Evolutionary conservation across 192 early-diverging fungal genomes (phyloP).

Genomic region (Backusella macrospora): DNA sequence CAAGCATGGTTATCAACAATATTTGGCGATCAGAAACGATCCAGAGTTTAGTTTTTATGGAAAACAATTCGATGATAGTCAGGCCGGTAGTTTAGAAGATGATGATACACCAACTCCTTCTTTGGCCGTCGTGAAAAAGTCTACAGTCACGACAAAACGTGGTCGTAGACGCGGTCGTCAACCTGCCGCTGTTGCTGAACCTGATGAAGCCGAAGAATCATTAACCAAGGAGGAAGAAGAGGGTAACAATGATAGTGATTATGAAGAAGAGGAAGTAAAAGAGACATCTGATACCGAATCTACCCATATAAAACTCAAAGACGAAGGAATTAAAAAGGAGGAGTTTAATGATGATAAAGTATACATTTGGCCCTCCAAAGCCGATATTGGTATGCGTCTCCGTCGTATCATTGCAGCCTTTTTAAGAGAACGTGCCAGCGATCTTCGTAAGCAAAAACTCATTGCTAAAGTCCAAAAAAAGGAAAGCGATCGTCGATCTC

Average conservation of each 20-base stretch:
- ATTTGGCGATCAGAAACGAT: slow-evolving; percentile 50
- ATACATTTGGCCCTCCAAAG: slow-evolving; percentile 61
- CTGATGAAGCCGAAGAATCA: neutral
- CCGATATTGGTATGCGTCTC: slow-evolving; percentile 61
- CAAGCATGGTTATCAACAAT: slow-evolving; percentile 73
- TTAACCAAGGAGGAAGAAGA: neutral
- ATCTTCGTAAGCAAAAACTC: slow-evolving; percentile 40
- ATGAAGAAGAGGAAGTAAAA: slow-evolving; percentile 1
- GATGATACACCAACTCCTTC: slow-evolving; percentile 23
- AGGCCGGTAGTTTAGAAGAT: slow-evolving; percentile 37
- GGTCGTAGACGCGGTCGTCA: neutral
- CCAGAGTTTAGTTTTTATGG: slow-evolving; percentile 58
- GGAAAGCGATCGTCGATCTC: slow-evolving; percentile 40
- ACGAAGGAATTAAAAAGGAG: slow-evolving; percentile 16
- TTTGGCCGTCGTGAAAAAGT: neutral
- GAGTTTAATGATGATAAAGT: slow-evolving; percentile 17
- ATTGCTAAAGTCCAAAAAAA: slow-evolving; percentile 45
- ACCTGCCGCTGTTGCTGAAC: neutral
- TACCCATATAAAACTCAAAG: neutral
- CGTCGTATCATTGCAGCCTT: slow-evolving; percentile 58
- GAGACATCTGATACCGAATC: neutral
- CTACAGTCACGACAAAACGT: neutral
- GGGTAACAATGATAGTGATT: too few relatives aligned
- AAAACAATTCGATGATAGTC: slow-evolving; percentile 50
- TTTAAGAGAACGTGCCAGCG: slow-evolving; percentile 51